Conservation (phyloP, 257 asterid species). For the Rauvolfia tetraphylla region DNA sequence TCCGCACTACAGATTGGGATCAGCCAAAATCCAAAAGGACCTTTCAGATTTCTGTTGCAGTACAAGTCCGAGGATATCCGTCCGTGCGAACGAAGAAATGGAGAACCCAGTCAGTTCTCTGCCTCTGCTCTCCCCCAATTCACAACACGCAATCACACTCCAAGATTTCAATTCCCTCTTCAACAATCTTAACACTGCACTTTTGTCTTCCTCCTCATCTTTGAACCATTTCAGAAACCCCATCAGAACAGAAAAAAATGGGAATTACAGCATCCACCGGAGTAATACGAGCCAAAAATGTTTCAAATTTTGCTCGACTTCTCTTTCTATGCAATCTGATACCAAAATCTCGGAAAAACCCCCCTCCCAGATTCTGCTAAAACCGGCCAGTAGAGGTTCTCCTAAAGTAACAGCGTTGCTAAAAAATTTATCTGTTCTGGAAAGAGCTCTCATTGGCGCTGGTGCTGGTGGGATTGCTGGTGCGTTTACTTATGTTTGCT, state of each 20-base stretch:
- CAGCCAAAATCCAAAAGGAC: not conserved
- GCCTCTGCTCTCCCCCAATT: slow-evolving; percentile 36
- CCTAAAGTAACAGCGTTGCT: slow-evolving; percentile 55
- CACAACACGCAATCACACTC: slow-evolving; percentile 23
- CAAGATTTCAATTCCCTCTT: slow-evolving; percentile 61
- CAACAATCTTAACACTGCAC: slow-evolving; percentile 56
- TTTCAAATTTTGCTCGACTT: slow-evolving; percentile 55
- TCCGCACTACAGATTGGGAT: too few species aligned
- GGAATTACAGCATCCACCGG: slow-evolving; percentile 9
- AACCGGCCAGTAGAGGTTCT: slow-evolving; percentile 63
- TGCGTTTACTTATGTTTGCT: slow-evolving; percentile 91
- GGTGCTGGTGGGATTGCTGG: slow-evolving; percentile 93
- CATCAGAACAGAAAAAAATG: slow-evolving; percentile 11
- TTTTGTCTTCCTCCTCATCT: slow-evolving; percentile 40
- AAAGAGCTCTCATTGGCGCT: slow-evolving; percentile 77
- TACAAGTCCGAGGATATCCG: not conserved
- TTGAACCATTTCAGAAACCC: slow-evolving; percentile 16
- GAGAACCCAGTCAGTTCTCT: slow-evolving; percentile 47
- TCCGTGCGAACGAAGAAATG: slow-evolving; percentile 27
- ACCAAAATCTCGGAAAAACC: slow-evolving; percentile 29
- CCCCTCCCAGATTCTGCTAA: slow-evolving; percentile 40
- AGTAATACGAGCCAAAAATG: slow-evolving; percentile 14
- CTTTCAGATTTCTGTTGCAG: not conserved
- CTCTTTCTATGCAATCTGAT: slow-evolving; percentile 43
- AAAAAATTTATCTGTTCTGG: slow-evolving; percentile 73